phyloP scores from a whole-genome alignment of 768 basidiomycete species.

The Lentinula detonsa region DNA sequence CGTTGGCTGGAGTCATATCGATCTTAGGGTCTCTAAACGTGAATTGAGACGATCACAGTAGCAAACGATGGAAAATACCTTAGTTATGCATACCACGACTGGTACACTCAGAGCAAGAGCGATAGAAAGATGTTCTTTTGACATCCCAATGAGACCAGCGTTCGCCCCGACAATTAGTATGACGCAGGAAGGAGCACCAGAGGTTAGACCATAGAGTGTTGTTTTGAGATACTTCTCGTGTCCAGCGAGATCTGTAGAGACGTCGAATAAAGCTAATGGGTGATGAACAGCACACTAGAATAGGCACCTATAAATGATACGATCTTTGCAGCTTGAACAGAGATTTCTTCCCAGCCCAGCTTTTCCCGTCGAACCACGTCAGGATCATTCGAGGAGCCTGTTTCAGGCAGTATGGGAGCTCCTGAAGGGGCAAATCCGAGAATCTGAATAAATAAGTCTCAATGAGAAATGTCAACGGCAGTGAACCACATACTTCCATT shows the following conservation, averaged over 20 bases:
- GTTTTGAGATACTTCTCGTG: constrained; percentile 93
- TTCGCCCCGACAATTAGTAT: constrained; percentile 95
- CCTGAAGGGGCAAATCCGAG: constrained; percentile 81
- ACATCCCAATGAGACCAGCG: constrained; percentile 88
- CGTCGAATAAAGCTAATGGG: not conserved
- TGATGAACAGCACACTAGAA: not conserved
- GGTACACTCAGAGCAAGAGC: constrained; percentile 91
- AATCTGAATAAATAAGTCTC: constrained; percentile 44
- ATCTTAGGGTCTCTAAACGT: constrained; percentile 39
- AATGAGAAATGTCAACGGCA: not conserved
- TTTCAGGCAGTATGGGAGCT: constrained; percentile 70
- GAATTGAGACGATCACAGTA: not conserved
- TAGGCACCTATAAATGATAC: constrained; percentile 82
- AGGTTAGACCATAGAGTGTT: constrained; percentile 91
- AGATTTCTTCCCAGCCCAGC: constrained; percentile 94
- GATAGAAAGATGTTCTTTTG: constrained; percentile 94
- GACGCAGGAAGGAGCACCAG: constrained; percentile 87
- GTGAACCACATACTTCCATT: constrained; percentile 70
- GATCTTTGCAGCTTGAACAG: constrained; percentile 82
- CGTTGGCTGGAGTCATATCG: constrained; percentile 95
- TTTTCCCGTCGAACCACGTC: constrained; percentile 77
- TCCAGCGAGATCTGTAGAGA: constrained; percentile 75
- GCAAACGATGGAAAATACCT: constrained; percentile 38
- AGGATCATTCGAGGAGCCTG: constrained; percentile 45
- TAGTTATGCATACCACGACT: constrained; percentile 90